Evolutionary conservation across 2,329 filamentous ascomycete species (phyloP).

Genomic region (Colletotrichum abscissum): DNA sequence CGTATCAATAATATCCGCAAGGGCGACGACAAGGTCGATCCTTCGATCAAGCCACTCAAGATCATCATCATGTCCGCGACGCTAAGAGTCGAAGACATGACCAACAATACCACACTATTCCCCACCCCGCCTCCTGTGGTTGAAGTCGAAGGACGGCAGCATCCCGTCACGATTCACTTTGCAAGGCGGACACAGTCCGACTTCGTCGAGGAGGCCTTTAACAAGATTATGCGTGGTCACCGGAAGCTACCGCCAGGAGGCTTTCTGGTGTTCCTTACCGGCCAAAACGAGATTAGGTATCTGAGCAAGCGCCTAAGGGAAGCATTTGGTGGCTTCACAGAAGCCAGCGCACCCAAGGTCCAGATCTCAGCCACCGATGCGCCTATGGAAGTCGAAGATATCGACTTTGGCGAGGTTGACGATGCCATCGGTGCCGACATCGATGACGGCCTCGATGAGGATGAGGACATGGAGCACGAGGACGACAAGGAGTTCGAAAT

Average conservation of each 20-base stretch:
- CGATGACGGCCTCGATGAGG: slow-evolving; percentile 68
- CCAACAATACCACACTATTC: slow-evolving; percentile 85
- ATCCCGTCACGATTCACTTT: slow-evolving; percentile 91
- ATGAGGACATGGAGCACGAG: slow-evolving; percentile 62
- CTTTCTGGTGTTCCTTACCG: slow-evolving; percentile 94
- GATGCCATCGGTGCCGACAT: slow-evolving; percentile 72
- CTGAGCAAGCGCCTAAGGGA: slow-evolving; percentile 84
- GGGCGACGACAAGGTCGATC: slow-evolving; percentile 78
- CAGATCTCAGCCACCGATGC: slow-evolving; percentile 81
- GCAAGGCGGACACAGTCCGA: slow-evolving; percentile 84
- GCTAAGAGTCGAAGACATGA: slow-evolving; percentile 89
- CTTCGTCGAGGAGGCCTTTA: slow-evolving; percentile 90
- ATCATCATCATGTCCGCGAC: slow-evolving; percentile 99
- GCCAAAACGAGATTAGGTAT: slow-evolving; percentile 88
- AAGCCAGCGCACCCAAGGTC: slow-evolving; percentile 72
- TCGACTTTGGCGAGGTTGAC: slow-evolving; percentile 80
- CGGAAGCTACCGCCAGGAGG: slow-evolving; percentile 89
- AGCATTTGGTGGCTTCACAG: slow-evolving; percentile 68
- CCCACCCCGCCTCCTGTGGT: slow-evolving; percentile 82
- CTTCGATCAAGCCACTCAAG: slow-evolving; percentile 82
- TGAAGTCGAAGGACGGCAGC: slow-evolving; percentile 91
- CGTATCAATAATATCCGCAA: slow-evolving; percentile 87
- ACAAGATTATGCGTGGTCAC: slow-evolving; percentile 88
- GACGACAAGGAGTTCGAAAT: slow-evolving; percentile 77
- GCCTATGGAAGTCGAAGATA: slow-evolving; percentile 85